Conservation (phyloP, 2,329 filamentous ascomycete genomes). For the Epichloe gansuensis region DNA sequence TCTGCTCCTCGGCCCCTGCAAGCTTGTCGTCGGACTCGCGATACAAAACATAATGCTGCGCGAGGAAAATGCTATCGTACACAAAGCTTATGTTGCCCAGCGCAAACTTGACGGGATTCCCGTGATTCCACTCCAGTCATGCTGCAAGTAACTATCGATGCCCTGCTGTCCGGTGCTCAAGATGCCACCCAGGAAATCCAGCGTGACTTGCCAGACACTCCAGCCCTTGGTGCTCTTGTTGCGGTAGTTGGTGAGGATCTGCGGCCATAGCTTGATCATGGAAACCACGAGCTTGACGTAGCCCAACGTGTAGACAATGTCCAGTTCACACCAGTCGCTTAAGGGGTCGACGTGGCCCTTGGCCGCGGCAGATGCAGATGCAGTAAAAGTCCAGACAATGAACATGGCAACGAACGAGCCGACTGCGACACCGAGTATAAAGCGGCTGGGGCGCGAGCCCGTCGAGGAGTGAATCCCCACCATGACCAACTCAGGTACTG, state of each 20-base stretch:
- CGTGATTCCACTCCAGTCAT: conserved; percentile 80
- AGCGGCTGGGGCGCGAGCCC: conserved; percentile 42
- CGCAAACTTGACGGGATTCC: conserved; percentile 88
- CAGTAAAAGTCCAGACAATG: conserved; percentile 34
- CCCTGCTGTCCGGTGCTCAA: conserved; percentile 71
- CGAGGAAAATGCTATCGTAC: conserved; percentile 78
- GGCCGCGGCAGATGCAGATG: conserved; percentile 26
- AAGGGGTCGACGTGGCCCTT: conserved; percentile 23
- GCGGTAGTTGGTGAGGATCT: conserved; percentile 70
- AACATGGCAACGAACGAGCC: conserved; percentile 54
- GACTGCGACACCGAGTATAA: conserved; percentile 56
- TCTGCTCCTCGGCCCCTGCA: conserved; percentile 10
- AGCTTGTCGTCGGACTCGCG: conserved; percentile 8
- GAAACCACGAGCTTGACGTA: conserved; percentile 87
- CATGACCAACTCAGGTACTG: conserved; percentile 64
- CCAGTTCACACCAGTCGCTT: conserved; percentile 48
- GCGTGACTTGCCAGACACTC: conserved; percentile 72
- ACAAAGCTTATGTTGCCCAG: conserved; percentile 75
- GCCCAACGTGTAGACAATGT: conserved; percentile 56
- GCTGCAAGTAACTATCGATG: conserved; percentile 73
- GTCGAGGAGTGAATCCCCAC: conserved; percentile 63
- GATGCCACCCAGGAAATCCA: conserved; percentile 72
- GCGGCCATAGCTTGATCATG: conserved; percentile 84
- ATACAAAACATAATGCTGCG: conserved; percentile 82
- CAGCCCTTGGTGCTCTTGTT: conserved; percentile 80